Base-by-base conservation (phyloP, 1,139 yeast species). In the Saccharomyces uvarum region DNA sequence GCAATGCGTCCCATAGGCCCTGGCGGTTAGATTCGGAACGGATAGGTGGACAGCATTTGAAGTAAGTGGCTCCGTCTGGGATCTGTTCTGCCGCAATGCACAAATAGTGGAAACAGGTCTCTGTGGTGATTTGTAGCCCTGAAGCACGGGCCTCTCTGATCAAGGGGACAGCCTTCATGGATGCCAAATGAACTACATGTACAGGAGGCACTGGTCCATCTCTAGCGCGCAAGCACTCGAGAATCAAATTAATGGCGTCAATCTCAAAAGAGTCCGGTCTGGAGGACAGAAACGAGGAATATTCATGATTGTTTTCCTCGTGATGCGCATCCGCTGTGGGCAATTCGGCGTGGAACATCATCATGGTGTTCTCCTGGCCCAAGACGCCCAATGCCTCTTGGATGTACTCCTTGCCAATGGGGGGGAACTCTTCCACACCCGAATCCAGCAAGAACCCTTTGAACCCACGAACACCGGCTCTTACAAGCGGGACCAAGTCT, bases 321-420 rank as follows among this genome's bases (percentile, higher is more conserved):
- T 56, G 9, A 50, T 57, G 8, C 74, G 74, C 59, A 11, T 63
- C 57, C 11, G 82, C 81, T 61, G n/a, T 47, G 50, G 83, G 88
- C 85, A 87, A 82, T 69, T 90, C 97, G 1, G 97, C 97, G 66
- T 90, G 98, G 75, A 90, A 90, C 95, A 91, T 84, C 63, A 89
- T 76, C 64, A 88, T 71, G 0, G 97, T 86, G 31, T 82, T 78
- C 53, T 78, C 72, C 19, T 80, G 85, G 55, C 82, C 74, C 2
- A 89, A 84, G 14, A 70, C 73, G 48, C 76, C 70, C 79, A 90
- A 78, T 4, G 95, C 97, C 50, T 74, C 69, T 51, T 78, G 73
- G 53, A 90, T 85, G 63, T 87, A 84, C 4, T 69, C 67, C 7
- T 84, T 78, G 49, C 77, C 77, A 49, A 91, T 85, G 54, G 86